Conservation (phyloP, 2,329 filamentous ascomycete species). For the Myriosclerotinia duriaeana region DNA sequence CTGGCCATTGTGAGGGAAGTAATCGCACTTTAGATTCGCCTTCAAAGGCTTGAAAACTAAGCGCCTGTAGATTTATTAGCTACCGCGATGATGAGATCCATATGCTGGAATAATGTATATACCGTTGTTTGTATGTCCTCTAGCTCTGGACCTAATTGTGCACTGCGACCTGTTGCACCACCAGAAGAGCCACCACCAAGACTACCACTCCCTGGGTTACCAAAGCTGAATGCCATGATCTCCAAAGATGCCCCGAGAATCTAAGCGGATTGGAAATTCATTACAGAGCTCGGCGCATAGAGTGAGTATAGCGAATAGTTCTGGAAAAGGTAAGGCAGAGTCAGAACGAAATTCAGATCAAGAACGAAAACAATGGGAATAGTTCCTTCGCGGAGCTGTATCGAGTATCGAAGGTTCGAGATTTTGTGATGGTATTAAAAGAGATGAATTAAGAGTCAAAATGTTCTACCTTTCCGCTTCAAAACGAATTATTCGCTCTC, state of each 20-base stretch:
- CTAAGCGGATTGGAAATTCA: slow-evolving; percentile 41
- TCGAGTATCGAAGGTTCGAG: background rate
- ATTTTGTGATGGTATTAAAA: background rate
- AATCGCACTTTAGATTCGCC: slow-evolving; percentile 80
- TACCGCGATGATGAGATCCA: slow-evolving; percentile 1
- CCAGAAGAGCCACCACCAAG: slow-evolving; percentile 47
- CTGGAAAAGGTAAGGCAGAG: slow-evolving; percentile 4
- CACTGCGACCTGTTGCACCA: slow-evolving; percentile 43
- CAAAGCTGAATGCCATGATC: slow-evolving; percentile 66
- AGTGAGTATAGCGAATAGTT: slow-evolving; percentile 27
- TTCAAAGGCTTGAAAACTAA: slow-evolving; percentile 79
- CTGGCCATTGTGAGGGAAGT: slow-evolving; percentile 75
- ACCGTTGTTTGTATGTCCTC: slow-evolving; percentile 82
- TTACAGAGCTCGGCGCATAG: slow-evolving; percentile 36
- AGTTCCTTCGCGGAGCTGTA: slow-evolving; percentile 1
- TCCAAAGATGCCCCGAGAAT: slow-evolving; percentile 43
- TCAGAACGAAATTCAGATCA: slow-evolving; percentile 9
- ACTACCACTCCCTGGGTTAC: slow-evolving; percentile 48
- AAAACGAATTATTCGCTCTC: slow-evolving; percentile 17
- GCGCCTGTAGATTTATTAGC: slow-evolving; percentile 49
- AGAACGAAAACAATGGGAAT: background rate
- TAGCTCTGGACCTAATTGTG: slow-evolving; percentile 63
- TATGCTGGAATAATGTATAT: slow-evolving; percentile 33
- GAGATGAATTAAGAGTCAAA: background rate
- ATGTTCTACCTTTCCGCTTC: background rate